Base-by-base conservation (phyloP, 768 basidiomycete genomes). In the Chalciporus pseudorubinellus region DNA sequence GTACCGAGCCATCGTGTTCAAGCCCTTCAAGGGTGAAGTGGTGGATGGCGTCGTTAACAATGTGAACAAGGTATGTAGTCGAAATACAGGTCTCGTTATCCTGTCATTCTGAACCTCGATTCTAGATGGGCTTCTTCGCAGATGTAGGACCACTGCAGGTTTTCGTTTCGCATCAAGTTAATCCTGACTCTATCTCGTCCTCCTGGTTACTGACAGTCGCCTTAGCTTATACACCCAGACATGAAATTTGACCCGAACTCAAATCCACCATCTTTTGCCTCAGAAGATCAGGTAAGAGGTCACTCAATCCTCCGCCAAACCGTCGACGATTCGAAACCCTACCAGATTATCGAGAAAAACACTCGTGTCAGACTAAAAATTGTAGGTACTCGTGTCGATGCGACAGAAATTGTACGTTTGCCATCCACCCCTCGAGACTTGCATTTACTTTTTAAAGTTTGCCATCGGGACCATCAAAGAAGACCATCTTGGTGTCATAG, bases 11-110 rank as follows among this genome's bases (percentile, higher is more conserved):
- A 93, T 99, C 58, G 95, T 99, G 18, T 98, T 97, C 81, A 95
- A 98, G 71, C 97, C 97, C n/a, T 98, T 98, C 80, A 97, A 98
- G 70, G 95, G 94, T 10, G 95, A 99, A 67, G 95, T 98, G 4
- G 90, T 99, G 16, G 97, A 99, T 67, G 95, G 93, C 0, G 86
- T 94, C 3, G 95, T 99, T 16, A 88, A 87, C 62, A 94, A 91
- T 54, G 97, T 99, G 31, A 95, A 86, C 69, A 97, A 97, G 81
- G 95, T 93, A 59, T 62, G 84, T 29, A 18, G 12, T 20, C 43
- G 16, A 13, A 50, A 6, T 29, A 12, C 26, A 16, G 10, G 4
- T 38, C 24, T 34, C 18, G 40, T 9, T 18, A 20, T 14, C 2
- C 13, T 6, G 1, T 26, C 13, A 8, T 53, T 31, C 53, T 59